Conservation (phyloP, 768 basidiomycete species). For the Hemileccinum rubropunctum region DNA sequence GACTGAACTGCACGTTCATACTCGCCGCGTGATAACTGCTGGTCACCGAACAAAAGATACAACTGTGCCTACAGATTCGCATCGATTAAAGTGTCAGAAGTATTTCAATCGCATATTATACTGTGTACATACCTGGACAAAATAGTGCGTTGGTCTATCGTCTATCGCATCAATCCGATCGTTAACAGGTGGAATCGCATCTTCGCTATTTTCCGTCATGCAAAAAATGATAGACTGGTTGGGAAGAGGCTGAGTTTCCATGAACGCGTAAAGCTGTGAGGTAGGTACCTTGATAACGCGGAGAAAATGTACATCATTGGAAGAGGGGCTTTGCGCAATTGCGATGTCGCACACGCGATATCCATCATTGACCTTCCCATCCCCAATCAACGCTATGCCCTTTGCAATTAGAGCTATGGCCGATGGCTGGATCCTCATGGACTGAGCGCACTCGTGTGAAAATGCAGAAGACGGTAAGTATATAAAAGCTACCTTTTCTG, state of each 20-base stretch:
- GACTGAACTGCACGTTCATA: conserved; percentile 1
- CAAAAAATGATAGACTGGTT: conserved; percentile 2
- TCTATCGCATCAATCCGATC: not conserved
- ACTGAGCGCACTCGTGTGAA: not conserved
- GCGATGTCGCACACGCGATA: not conserved
- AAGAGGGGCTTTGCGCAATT: not conserved
- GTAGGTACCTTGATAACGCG: conserved; percentile 5
- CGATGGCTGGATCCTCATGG: conserved; percentile 5
- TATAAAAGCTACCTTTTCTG: not conserved
- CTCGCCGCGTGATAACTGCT: conserved; percentile 1
- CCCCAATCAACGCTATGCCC: conserved; percentile 3
- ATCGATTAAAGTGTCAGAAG: not conserved
- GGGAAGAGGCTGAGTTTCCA: not conserved
- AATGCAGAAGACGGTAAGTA: not conserved
- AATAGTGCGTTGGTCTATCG: not conserved
- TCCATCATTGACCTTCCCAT: not conserved
- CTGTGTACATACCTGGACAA: not conserved
- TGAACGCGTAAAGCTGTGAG: not conserved
- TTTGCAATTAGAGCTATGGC: conserved; percentile 7
- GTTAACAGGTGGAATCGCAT: not conserved
- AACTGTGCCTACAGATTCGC: conserved; percentile 1
- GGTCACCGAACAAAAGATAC: not conserved
- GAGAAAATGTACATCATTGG: conserved; percentile 3
- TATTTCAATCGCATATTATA: not conserved
- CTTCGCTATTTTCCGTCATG: not conserved